A percentile compares a stretch with the other conserved stretches of the same genome.
phyloP scores from a whole-genome alignment of 164 flowering plant genomes.

The Magnolia sinica region DNA sequence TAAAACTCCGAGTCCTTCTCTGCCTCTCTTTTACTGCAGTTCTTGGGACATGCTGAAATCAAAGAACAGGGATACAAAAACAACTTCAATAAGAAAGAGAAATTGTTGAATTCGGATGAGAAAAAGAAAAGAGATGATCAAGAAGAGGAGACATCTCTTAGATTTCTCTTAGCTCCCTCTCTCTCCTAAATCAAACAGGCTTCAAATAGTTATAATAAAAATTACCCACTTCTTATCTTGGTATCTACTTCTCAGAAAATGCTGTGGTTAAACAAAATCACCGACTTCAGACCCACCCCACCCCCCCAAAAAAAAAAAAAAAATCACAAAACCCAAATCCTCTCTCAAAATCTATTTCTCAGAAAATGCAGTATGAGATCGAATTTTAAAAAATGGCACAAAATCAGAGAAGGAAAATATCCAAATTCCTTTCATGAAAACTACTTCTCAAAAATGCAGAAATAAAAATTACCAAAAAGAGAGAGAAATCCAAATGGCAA shows the following conservation, averaged over 20 bases:
- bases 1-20: background rate
- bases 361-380: background rate
- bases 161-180: background rate
- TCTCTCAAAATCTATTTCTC: background rate
- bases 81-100: background rate
- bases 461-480: background rate
- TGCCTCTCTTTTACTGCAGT: background rate
- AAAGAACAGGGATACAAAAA: background rate
- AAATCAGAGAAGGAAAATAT: background rate
- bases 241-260: conserved; percentile 1
- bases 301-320: background rate
- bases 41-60: conserved; percentile 5
- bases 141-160: background rate
- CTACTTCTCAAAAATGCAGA: too few species aligned
- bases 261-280: conserved; percentile 3
- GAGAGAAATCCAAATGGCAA: background rate
- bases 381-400: too few species aligned
- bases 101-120: background rate
- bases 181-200: background rate
- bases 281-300: background rate
- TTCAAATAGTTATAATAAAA: background rate
- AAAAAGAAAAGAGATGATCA: background rate
- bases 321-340: background rate
- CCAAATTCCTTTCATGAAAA: background rate
- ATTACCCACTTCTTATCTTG: background rate